These are phyloP conservation scores for Paragyromitra xinjiangensis DNA, from an alignment of 495 filamentous ascomycete species.

Conservation along the genomic window DNA sequence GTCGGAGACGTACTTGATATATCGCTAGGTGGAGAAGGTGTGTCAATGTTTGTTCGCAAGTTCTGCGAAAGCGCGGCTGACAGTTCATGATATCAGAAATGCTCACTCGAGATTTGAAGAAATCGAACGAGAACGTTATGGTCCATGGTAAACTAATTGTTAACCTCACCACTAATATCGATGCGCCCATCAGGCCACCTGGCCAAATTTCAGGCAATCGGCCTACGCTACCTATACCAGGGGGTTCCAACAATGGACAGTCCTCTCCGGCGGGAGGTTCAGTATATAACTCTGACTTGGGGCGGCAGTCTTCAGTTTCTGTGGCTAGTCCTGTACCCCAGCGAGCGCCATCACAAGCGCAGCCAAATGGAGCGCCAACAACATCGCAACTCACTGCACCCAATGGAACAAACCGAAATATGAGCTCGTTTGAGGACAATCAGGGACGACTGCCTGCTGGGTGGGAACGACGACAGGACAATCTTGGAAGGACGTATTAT, in stretches of 20 bases:
- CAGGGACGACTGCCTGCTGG: slow-evolving; percentile 91
- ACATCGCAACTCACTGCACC: slow-evolving; percentile 42
- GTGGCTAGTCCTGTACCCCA: slow-evolving; percentile 53
- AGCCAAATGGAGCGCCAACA: slow-evolving; percentile 46
- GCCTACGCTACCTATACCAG: slow-evolving; percentile 57
- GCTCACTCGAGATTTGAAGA: slow-evolving; percentile 98
- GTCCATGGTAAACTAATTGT: slow-evolving; percentile 98
- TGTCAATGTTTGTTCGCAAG: slow-evolving; percentile 55
- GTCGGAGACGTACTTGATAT: slow-evolving; percentile 93
- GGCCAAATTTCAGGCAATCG: slow-evolving; percentile 60
- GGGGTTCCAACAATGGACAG: slow-evolving; percentile 46
- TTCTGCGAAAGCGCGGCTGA: slow-evolving; percentile 37
- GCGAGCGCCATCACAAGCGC: slow-evolving; percentile 42
- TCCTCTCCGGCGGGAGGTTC: slow-evolving; percentile 53
- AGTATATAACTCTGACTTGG: slow-evolving; percentile 55
- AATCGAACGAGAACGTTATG: slow-evolving; percentile 96
- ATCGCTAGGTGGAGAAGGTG: slow-evolving; percentile 89
- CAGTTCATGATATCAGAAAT: slow-evolving; percentile 68
- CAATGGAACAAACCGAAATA: slow-evolving; percentile 64
- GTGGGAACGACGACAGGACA: slow-evolving; percentile 96
- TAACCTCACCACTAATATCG: slow-evolving; percentile 89
- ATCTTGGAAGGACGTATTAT: slow-evolving; percentile 97
- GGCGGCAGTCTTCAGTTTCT: slow-evolving; percentile 52
- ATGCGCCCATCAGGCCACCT: slow-evolving; percentile 62
- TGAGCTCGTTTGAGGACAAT: slow-evolving; percentile 94